phyloP scores from a whole-genome alignment of 1,284 basidiomycete genomes.

The Vanrija sp. region DNA sequence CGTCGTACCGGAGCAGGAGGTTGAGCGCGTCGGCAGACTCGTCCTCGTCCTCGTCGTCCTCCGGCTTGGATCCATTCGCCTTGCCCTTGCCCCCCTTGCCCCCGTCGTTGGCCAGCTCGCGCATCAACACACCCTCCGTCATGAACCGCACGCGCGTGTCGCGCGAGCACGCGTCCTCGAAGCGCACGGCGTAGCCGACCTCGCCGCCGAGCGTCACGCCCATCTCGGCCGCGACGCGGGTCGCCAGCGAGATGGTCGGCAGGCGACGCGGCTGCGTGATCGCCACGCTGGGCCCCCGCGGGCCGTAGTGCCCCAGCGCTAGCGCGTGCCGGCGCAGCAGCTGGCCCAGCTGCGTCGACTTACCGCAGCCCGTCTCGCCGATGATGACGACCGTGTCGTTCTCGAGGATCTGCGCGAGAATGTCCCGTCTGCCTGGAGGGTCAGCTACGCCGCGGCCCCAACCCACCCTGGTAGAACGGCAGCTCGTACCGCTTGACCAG shows the following conservation, averaged over 20 bases:
- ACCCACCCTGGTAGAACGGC: slow-evolving; percentile 70
- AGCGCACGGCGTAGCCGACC: slow-evolving; percentile 42
- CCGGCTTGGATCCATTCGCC: not conserved
- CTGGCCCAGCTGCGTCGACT: slow-evolving; percentile 94
- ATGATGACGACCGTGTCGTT: slow-evolving; percentile 88
- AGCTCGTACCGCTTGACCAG: slow-evolving; percentile 64
- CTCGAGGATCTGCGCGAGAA: slow-evolving; percentile 66
- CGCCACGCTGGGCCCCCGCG: slow-evolving; percentile 64
- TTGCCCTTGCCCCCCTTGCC: not conserved
- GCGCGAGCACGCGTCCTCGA: slow-evolving; percentile 72
- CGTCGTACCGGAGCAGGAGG: slow-evolving; percentile 76
- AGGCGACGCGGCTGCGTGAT: slow-evolving; percentile 92
- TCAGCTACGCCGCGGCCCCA: slow-evolving; percentile 1
- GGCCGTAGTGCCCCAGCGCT: slow-evolving; percentile 27
- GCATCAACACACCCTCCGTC: slow-evolving; percentile 94
- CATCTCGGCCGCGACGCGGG: slow-evolving; percentile 82
- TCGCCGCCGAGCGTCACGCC: slow-evolving; percentile 25
- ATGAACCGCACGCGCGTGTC: slow-evolving; percentile 82
- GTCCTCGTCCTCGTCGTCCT: not conserved
- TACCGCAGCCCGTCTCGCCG: slow-evolving; percentile 96
- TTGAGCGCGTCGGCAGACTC: slow-evolving; percentile 28
- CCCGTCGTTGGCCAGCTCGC: slow-evolving; percentile 45
- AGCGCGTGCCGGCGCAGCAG: slow-evolving; percentile 61
- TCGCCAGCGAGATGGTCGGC: slow-evolving; percentile 86
- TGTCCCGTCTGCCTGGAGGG: slow-evolving; percentile 57